Percentiles rank a stretch among this genome's conserved stretches.
Evolutionary conservation across 2,329 filamentous ascomycete species (phyloP).

Genomic region (Zopfia rhizophila): DNA sequence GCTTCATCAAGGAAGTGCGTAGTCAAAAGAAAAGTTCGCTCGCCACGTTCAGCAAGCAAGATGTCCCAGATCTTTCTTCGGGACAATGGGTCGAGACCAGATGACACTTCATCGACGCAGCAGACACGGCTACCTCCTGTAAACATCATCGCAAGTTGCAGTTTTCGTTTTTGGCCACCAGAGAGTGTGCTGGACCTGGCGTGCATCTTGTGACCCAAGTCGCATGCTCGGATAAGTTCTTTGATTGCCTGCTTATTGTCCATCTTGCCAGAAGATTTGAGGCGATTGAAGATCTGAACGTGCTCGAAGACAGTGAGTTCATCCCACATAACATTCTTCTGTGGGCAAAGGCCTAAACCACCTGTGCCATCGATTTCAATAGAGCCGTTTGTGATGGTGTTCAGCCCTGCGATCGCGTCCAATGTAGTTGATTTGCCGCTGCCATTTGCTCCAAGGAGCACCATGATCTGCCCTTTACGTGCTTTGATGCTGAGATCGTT

Average conservation of each 20-base stretch:
- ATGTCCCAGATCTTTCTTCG: slow-evolving; percentile 96
- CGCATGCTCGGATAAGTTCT: slow-evolving; percentile 74
- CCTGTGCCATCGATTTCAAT: slow-evolving; percentile 82
- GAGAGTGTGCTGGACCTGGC: slow-evolving; percentile 82
- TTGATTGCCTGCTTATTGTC: slow-evolving; percentile 69
- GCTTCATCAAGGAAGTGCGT: slow-evolving; percentile 96
- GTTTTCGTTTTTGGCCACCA: slow-evolving; percentile 90
- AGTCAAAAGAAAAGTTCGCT: slow-evolving; percentile 84
- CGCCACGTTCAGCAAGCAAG: slow-evolving; percentile 82
- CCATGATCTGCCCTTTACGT: slow-evolving; percentile 82
- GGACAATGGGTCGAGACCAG: slow-evolving; percentile 86
- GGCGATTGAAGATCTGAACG: slow-evolving; percentile 80
- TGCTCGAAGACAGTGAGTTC: slow-evolving; percentile 88
- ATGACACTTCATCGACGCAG: slow-evolving; percentile 91
- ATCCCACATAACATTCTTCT: slow-evolving; percentile 95
- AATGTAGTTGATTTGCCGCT: slow-evolving; percentile 91
- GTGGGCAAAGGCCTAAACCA: slow-evolving; percentile 86
- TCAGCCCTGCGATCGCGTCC: slow-evolving; percentile 86
- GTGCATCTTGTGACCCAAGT: slow-evolving; percentile 77
- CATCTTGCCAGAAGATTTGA: slow-evolving; percentile 70
- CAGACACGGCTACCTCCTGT: slow-evolving; percentile 89
- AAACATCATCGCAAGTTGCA: slow-evolving; percentile 95
- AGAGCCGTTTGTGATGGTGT: slow-evolving; percentile 76
- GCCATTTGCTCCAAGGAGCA: slow-evolving; percentile 88
- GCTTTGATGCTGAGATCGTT: slow-evolving; percentile 77